Evolutionary conservation across 1,139 yeast species (phyloP).

Genomic region (Kluyveromyces marxianus): DNA sequence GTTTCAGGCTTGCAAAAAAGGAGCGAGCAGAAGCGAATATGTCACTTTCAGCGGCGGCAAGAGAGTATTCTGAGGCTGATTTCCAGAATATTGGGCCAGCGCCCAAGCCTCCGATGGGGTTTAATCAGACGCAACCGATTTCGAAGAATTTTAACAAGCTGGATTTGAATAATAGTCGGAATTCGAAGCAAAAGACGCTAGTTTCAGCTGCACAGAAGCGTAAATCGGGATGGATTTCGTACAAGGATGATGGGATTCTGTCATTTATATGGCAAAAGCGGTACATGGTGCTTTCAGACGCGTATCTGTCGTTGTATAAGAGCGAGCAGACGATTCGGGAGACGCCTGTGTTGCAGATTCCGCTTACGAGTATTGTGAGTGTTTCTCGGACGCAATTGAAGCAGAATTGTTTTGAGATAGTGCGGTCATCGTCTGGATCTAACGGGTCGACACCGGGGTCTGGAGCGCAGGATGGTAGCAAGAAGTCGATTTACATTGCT

Average conservation of each 20-base stretch:
- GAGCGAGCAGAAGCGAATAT: constrained; percentile 11
- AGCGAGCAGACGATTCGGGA: constrained; percentile 44
- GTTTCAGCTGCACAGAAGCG: constrained; percentile 14
- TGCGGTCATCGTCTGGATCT: constrained; percentile 35
- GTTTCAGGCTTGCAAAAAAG: not conserved
- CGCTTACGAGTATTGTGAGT: constrained; percentile 48
- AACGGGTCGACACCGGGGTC: constrained; percentile 2
- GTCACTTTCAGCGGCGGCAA: constrained; percentile 40
- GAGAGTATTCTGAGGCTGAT: constrained; percentile 34
- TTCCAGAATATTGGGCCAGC: constrained; percentile 40
- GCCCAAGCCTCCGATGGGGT: constrained; percentile 32
- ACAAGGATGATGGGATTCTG: constrained; percentile 83
- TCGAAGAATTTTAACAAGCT: constrained; percentile 20
- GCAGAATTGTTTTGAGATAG: constrained; percentile 72
- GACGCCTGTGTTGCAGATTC: constrained; percentile 42
- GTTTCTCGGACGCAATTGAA: constrained; percentile 58
- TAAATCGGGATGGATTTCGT: constrained; percentile 76
- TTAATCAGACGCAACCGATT: constrained; percentile 29
- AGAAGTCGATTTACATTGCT: constrained; percentile 64
- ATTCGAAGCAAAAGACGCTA: constrained; percentile 23
- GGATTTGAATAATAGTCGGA: constrained; percentile 14
- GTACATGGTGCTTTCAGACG: constrained; percentile 68
- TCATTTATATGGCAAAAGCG: constrained; percentile 91
- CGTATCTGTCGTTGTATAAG: constrained; percentile 68
- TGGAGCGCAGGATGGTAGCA: constrained; percentile 31